phyloP scores from a whole-genome alignment of 1,284 basidiomycete species.

The Cryptococcus floricola region DNA sequence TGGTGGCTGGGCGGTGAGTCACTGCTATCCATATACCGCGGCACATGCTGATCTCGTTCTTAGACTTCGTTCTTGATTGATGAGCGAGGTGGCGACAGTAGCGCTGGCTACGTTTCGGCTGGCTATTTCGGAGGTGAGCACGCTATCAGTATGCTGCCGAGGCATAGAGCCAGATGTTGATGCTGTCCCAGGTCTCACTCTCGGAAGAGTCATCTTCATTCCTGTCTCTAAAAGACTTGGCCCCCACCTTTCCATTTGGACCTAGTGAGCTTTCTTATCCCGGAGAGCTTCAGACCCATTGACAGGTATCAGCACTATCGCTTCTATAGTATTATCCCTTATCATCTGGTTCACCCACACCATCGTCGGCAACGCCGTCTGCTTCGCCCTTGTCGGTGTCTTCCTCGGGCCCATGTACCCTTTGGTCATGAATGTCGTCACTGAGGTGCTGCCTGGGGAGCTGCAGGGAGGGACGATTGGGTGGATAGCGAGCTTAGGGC shows the following conservation, averaged over 20 bases:
- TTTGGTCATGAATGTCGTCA: conserved; percentile 52
- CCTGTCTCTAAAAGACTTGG: conserved; percentile 42
- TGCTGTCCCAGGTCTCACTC: conserved; percentile 28
- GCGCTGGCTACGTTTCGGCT: conserved; percentile 39
- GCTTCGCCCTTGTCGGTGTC: conserved; percentile 58
- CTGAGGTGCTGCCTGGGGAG: conserved; percentile 57
- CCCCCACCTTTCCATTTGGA: conserved; percentile 31
- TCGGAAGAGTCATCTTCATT: conserved; percentile 41
- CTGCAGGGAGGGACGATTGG: conserved; percentile 64
- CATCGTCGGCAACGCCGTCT: conserved; percentile 59
- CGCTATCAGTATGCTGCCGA: neutral
- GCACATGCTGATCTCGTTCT: neutral
- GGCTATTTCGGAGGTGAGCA: conserved; percentile 43
- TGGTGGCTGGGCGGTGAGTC: conserved; percentile 40
- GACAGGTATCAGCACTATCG: conserved; percentile 16
- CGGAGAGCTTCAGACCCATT: neutral
- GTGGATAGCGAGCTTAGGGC: conserved; percentile 59
- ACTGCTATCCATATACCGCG: neutral
- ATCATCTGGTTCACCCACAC: conserved; percentile 63
- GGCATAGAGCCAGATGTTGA: conserved; percentile 7
- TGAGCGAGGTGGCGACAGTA: conserved; percentile 35
- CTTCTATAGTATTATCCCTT: conserved; percentile 53
- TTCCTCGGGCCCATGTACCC: conserved; percentile 60
- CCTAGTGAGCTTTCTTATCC: conserved; percentile 28
- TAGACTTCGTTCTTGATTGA: conserved; percentile 40